Evolutionary conservation across 139 green algal species (phyloP), one percentile per base, ranked within the genome.

Genomic region (Chlamydomonas asymmetrica): DNA sequence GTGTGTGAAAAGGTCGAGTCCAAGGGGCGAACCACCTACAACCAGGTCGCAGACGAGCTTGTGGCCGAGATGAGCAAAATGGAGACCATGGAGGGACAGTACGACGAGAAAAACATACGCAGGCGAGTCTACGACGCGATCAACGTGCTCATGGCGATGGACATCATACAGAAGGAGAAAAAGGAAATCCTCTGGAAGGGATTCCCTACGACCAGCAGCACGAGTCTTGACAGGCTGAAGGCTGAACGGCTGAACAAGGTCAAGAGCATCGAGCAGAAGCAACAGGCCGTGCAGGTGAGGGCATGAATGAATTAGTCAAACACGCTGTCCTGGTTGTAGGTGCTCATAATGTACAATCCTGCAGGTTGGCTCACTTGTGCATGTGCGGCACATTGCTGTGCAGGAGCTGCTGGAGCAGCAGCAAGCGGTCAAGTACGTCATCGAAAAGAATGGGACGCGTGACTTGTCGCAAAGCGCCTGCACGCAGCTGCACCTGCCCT

Each of bases 91-190:
- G 64, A 72, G 54, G 62, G 62, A 8, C 73, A 79, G 40, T 71
- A 71, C 50, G 62, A 71, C 27, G 78, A 84, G 40, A 75, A 75
- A 32, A 82, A 82, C 59, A 66, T 82, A 3, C 71, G 74, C 49
- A 87, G 96, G 29, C 89, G 96, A 0, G 96, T 98, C 69, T 99
- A 99, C 72, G 96, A 99, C 71, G 96, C 95, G 0, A 91, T 99
- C 41, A 99, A 99, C 80, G 96, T 99, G 74, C 88, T 99, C 20
- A 94, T 97, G 86, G 95, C 95, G 6, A 91, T 97, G 69, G 89
- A 94, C 76, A 93, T 98, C 62, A 98, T 98, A 45, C 65, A 75
- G 60, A 98, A 97, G 81, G 90, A 95, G 65, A 95, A 96, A 79
- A 98, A 98, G 84, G 75, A 79, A 50, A 88, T 88, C 75, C 76